These are phyloP conservation scores for Goffeauzyma gilvescens DNA, from an alignment of 768 basidiomycete species.

Conservation along the genomic window DNA sequence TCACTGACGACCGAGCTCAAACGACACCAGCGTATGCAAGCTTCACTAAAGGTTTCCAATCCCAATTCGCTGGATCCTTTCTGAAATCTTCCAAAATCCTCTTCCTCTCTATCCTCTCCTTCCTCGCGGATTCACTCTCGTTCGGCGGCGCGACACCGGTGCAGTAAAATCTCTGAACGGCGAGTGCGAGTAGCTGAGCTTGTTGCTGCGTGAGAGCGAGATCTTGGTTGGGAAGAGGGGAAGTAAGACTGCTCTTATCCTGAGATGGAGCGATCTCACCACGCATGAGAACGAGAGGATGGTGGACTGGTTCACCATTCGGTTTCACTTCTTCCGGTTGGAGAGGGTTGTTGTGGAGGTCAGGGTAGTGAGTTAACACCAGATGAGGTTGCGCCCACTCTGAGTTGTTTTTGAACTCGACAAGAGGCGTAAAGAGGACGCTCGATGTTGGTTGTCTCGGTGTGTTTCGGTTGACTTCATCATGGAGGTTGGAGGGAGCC, in stretches of 20 bases:
- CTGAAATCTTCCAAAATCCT: constrained; percentile 52
- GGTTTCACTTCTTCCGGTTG: neutral
- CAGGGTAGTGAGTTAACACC: constrained; percentile 77
- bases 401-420: constrained; percentile 72
- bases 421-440: constrained; percentile 75
- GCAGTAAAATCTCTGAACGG: constrained; percentile 64
- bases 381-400: constrained; percentile 81
- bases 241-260: constrained; percentile 20
- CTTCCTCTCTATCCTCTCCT: constrained; percentile 34
- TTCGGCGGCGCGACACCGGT: constrained; percentile 12
- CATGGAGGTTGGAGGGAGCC: constrained; percentile 23
- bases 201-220: constrained; percentile 51
- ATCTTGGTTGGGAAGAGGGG: neutral
- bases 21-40: constrained; percentile 31
- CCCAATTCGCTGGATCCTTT: constrained; percentile 55
- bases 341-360: constrained; percentile 40
- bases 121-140: constrained; percentile 13
- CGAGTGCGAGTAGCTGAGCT: constrained; percentile 62
- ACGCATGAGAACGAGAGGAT: constrained; percentile 54
- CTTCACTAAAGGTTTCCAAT: constrained; percentile 61
- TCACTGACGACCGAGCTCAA: constrained; percentile 6
- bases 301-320: constrained; percentile 40
- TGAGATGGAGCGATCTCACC: constrained; percentile 72
- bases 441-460: constrained; percentile 39
- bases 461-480: constrained; percentile 31